Evolutionary conservation across 805 yeast genomes (phyloP).

Genomic region (Crinitomyces ghanaensis): DNA sequence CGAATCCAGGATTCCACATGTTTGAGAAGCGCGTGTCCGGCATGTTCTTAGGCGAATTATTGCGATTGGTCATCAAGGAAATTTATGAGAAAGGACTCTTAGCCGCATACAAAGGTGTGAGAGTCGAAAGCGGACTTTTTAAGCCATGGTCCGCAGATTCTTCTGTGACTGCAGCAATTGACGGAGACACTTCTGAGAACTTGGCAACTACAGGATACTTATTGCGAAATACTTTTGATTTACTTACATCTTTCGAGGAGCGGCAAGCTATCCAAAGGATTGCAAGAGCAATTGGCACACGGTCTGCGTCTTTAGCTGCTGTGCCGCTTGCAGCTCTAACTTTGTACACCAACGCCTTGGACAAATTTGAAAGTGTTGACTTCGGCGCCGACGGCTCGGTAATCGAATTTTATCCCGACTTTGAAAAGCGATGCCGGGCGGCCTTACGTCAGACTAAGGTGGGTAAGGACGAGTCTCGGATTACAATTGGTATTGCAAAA

Average conservation of each 20-base stretch:
- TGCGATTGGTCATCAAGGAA: conserved; percentile 64
- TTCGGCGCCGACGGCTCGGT: conserved; percentile 95
- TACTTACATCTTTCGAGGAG: conserved; percentile 50
- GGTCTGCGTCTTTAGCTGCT: conserved; percentile 86
- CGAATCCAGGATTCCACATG: conserved; percentile 80
- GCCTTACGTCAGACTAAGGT: conserved; percentile 47
- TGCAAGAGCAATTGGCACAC: conserved; percentile 67
- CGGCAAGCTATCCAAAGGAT: conserved; percentile 60
- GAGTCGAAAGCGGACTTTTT: conserved; percentile 31
- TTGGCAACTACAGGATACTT: conserved; percentile 25
- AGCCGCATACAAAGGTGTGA: conserved; percentile 30
- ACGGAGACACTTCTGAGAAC: conserved; percentile 70
- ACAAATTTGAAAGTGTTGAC: conserved; percentile 65
- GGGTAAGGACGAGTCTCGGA: conserved; percentile 63
- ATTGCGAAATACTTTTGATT: conserved; percentile 45
- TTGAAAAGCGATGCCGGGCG: conserved; percentile 65
- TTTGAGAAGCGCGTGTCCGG: conserved; percentile 90
- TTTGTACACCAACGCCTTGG: conserved; percentile 54
- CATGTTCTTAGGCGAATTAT: conserved; percentile 84
- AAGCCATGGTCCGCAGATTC: conserved; percentile 70
- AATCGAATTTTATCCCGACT: conserved; percentile 87
- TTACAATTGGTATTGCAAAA: conserved; percentile 71
- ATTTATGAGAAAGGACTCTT: conserved; percentile 43
- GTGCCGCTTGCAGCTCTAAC: conserved; percentile 81
- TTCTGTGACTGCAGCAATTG: conserved; percentile 75